Base-by-base conservation (phyloP, 139 green algal species). In the Dunaliella primolecta region DNA sequence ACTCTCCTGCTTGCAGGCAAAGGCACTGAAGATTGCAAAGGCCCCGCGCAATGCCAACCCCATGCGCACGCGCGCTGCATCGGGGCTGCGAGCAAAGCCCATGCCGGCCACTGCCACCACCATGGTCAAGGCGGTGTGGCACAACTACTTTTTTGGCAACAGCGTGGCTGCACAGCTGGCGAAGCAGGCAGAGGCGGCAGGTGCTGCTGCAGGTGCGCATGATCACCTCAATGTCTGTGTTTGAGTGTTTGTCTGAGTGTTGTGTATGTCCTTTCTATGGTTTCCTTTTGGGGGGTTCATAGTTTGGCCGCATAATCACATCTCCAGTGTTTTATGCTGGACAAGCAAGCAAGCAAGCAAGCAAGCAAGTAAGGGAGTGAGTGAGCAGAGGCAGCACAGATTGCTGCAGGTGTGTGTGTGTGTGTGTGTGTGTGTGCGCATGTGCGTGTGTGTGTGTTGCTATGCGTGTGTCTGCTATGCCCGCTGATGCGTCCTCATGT, bases 21-120 rank as follows among this genome's bases (percentile, higher is more conserved):
- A 64, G 46, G 7, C 7, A 15, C 46, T 64, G 46, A 64, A 64
- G 46, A 64, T 7, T 15, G 46, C 46, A 64, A 64, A 64, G 46
- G 7, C 7, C 7, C 46, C 46, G 24, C 81, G 81, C 76, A 84
- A 38, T 2, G 72, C 77, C 75, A 88, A 88, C 84, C 88, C 86
- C 35, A 88, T 89, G 87, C 86, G 90, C 85, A 93, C 96, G 75
- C 89, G 92, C 23, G 85, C 86, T 7, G 83, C 85, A 1, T 84
- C 82, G 64, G 85, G 78, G 32, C 84, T 88, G 29, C 81, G 80
- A 33, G 84, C 85, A 36, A 96, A 95, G 81, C 93, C 96, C 71
- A 98, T 99, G 96, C 93, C 94, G 7, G 96, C 96, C 35, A 98
- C 96, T 11, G 94, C 96, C 84, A 99, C 96, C n/a, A 85, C 72